Conservation (phyloP, 768 basidiomycete genomes). For the Punctularia strigosozonata region DNA sequence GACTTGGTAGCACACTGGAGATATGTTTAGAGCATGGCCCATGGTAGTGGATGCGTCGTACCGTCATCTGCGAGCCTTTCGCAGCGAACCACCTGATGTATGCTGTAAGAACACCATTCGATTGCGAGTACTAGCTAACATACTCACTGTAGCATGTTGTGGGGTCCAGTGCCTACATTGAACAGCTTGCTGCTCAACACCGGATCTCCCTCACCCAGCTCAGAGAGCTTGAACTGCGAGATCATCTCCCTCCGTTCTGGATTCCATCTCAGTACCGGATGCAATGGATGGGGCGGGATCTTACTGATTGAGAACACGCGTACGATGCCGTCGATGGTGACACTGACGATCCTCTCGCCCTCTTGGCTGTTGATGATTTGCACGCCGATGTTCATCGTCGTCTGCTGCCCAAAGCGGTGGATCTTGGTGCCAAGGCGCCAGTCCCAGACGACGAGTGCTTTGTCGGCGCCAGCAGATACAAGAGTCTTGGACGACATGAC, state of each 20-base stretch:
- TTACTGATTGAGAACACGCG: conserved; percentile 84
- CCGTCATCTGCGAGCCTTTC: conserved; percentile 84
- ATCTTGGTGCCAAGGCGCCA: conserved; percentile 85
- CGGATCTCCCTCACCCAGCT: conserved; percentile 60
- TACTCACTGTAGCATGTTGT: conserved; percentile 77
- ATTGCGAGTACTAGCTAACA: neutral
- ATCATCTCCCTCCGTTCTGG: conserved; percentile 74
- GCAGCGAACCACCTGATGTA: conserved; percentile 72
- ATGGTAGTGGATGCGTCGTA: conserved; percentile 22
- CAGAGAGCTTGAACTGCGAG: conserved; percentile 79
- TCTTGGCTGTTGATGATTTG: conserved; percentile 57
- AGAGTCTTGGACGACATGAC: conserved; percentile 77
- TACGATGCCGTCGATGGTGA: conserved; percentile 88
- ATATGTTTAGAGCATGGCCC: neutral
- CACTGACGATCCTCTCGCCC: conserved; percentile 78
- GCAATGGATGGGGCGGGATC: conserved; percentile 14
- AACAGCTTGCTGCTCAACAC: conserved; percentile 53
- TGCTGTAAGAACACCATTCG: conserved; percentile 3
- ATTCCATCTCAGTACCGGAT: conserved; percentile 11
- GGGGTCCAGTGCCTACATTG: conserved; percentile 70
- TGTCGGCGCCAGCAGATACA: conserved; percentile 73
- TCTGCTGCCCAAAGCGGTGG: conserved; percentile 86
- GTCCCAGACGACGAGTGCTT: conserved; percentile 78
- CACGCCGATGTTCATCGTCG: conserved; percentile 84
- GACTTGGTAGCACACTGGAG: conserved; percentile 79